Base-by-base conservation (phyloP, 352 stramenopile species). In the Phytophthora pistaciae region DNA sequence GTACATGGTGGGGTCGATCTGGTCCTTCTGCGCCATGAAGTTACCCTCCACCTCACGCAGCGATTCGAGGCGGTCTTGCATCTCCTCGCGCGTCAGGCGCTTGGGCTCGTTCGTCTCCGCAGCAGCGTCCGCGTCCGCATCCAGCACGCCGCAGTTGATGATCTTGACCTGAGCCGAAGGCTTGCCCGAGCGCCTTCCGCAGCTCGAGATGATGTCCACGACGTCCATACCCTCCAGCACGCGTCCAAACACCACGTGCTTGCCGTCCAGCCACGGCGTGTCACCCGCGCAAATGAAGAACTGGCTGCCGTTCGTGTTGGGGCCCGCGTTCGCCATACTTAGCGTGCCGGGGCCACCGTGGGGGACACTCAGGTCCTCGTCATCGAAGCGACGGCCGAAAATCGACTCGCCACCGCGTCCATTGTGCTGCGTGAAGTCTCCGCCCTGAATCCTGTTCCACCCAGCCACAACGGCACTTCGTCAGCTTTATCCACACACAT, bases 231-330 rank as follows among this genome's bases (percentile, higher is more conserved):
- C 94, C 56, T 98, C 91, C 38, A 96, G 50, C 8, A 97, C 92
- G 55, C 83, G 81, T 31, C 97, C 97, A 82, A 99, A 99, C 0
- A 99, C 98, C 27, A 98, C 86, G 87, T 99, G 98, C 78, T 97
- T 98, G 57, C 96, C 96, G 68, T 99, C 96, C 36, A 99, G 85
- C 96, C 96, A 99, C 38, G 95, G 90, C 29, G 96, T 99, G 68
- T 98, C 90, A 40, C 83, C 84, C 49, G 97, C 98, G 18, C 94
- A 98, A 57, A 99, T 98, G 75, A 99, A 99, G 78, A 99, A 99
- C 79, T 99, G 96, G 60, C 83, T 97, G 66, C 95, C 95, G 75
- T 99, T 98, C 52, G 91, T 93, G 80, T 97, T 88, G 10, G 91
- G 83, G 8, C 91, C 91, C 48, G 87, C 87, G 68, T 97, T 97